Evolutionary conservation across 192 early-diverging fungal genomes (phyloP).

Genomic region (Haplosporangium gracile): DNA sequence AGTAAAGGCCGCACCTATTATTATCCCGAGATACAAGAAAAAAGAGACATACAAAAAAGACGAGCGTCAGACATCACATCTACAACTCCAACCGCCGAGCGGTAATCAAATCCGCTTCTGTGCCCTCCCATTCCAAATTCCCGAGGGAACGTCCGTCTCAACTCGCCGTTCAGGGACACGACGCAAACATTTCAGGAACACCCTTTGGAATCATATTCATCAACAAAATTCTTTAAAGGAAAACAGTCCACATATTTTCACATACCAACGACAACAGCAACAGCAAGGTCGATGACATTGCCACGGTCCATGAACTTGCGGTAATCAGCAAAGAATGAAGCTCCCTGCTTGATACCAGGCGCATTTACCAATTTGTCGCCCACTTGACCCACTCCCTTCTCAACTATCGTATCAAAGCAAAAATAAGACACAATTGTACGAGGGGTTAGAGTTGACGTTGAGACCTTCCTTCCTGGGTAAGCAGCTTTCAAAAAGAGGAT

Average conservation of each 20-base stretch:
- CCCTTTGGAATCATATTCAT: background rate
- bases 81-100: background rate
- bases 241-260: background rate
- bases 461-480: background rate
- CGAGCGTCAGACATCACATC: background rate
- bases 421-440: background rate
- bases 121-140: background rate
- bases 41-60: background rate
- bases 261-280: conserved; percentile 73
- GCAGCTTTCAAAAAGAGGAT: background rate
- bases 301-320: conserved; percentile 65
- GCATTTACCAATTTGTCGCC: conserved; percentile 17
- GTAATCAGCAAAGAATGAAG: conserved; percentile 64
- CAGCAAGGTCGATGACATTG: conserved; percentile 75
- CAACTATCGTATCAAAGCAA: conserved; percentile 7
- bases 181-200: background rate
- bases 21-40: background rate
- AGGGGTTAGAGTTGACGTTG: background rate
- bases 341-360: conserved; percentile 51
- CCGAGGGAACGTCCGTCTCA: no score
- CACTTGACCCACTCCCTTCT: conserved; percentile 29
- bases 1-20: conserved; percentile 52
- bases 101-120: no score
- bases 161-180: background rate
- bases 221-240: background rate